These are phyloP conservation scores for Cryphonectria japonica DNA, from an alignment of 2,329 filamentous ascomycete genomes.

Conservation along the genomic window DNA sequence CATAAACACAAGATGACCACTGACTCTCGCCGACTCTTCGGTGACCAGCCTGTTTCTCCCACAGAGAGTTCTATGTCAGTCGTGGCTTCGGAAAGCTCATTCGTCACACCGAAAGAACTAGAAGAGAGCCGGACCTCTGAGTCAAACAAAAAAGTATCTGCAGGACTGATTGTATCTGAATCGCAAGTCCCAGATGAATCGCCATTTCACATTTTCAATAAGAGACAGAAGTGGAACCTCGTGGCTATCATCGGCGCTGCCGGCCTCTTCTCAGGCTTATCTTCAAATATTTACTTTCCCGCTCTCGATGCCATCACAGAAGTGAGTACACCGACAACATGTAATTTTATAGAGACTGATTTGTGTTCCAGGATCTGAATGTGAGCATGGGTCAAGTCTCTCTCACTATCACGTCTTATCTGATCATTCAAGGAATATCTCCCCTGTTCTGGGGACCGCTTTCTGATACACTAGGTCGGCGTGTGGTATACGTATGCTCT, in stretches of 20 bases:
- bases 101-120: not conserved
- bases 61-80: not conserved
- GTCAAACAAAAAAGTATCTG: not conserved
- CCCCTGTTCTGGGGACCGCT: constrained; percentile 54
- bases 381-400: constrained; percentile 40
- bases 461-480: constrained; percentile 50
- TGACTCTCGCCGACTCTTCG: not conserved
- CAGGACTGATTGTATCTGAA: not conserved
- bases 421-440: constrained; percentile 54
- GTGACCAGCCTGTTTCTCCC: not conserved
- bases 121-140: not conserved
- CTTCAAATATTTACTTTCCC: constrained; percentile 56
- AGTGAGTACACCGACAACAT: constrained; percentile 30
- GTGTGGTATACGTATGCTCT: constrained; percentile 49
- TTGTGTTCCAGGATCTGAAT: constrained; percentile 34
- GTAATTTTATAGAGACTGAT: not conserved
- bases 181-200: not conserved
- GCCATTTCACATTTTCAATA: constrained; percentile 42
- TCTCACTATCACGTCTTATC: constrained; percentile 51
- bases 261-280: constrained; percentile 56
- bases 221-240: constrained; percentile 48
- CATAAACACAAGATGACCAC: not conserved
- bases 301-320: constrained; percentile 44
- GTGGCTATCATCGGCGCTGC: constrained; percentile 54
- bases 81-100: not conserved